Conservation (phyloP, 306 rosid species). For the Prunus padus region DNA sequence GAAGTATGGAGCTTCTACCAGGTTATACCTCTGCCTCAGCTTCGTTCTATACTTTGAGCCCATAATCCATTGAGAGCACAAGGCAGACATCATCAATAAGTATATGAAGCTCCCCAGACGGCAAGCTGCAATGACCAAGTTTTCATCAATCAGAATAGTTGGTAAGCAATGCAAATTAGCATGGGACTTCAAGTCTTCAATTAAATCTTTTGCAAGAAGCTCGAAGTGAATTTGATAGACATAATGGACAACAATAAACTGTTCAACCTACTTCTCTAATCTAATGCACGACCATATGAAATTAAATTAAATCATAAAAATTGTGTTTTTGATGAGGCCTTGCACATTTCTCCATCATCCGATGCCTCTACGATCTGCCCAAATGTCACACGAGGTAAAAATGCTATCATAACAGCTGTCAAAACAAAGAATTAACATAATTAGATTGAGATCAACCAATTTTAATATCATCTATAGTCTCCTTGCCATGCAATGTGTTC, state of each 20-base stretch:
- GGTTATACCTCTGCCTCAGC: slow-evolving; percentile 44
- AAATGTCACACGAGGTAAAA: slow-evolving; percentile 65
- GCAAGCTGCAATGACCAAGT: slow-evolving; percentile 34
- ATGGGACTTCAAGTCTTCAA: too few relatives aligned
- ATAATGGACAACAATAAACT: too few relatives aligned
- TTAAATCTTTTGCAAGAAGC: too few relatives aligned
- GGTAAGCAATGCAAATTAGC: too few relatives aligned
- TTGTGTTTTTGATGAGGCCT: not conserved
- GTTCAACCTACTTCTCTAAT: too few relatives aligned
- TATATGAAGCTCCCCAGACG: slow-evolving; percentile 62
- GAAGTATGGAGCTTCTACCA: slow-evolving; percentile 72
- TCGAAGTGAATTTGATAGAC: too few relatives aligned
- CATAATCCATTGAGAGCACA: slow-evolving; percentile 70
- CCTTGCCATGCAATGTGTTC: not conserved
- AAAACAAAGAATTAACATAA: slow-evolving; percentile 2
- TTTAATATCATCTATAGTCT: too few relatives aligned
- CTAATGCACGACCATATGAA: too few relatives aligned
- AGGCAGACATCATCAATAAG: slow-evolving; percentile 67
- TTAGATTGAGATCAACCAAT: slow-evolving; percentile 6
- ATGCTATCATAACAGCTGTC: slow-evolving; percentile 61
- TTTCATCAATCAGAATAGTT: too few relatives aligned
- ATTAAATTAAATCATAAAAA: too few relatives aligned
- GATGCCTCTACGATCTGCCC: slow-evolving; percentile 67
- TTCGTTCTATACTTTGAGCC: slow-evolving; percentile 58
- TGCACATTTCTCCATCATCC: slow-evolving; percentile 62